Evolutionary conservation across 495 filamentous ascomycete genomes (phyloP), one percentile per base, ranked within the genome.

Genomic region (Lentithecium fluviatile): DNA sequence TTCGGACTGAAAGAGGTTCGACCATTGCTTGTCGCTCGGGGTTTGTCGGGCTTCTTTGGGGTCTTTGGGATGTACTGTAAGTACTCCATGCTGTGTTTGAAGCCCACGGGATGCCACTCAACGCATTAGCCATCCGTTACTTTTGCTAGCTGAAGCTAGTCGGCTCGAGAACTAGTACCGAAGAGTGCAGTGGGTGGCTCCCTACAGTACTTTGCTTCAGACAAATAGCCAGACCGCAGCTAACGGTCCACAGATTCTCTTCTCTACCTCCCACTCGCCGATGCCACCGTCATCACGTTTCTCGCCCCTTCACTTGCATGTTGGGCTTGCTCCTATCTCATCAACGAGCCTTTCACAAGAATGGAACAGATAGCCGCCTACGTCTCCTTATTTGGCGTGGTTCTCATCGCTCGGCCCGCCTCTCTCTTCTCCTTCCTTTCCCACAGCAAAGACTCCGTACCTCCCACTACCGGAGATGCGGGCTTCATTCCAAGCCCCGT

Each of bases 201-300:
- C 15, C 40, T 6, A 15, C 19, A 43, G 19, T n/a, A 20, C 19
- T 20, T 5, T 13, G 13, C 5, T n/a, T 43, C 13, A 43, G 15
- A 43, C 40, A 15, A n/a, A 43, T n/a, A 20, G 15, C 15, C 36
- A 38, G 7, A 6, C 40, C 40, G 19, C 25, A 8, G 15, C 11
- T 52, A 37, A 52, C 58, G 15, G 52, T 12, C 2, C n/a, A 1
- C 38, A 85, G 85, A 89, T 68, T 93, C 89, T 1, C 84, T 96
- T 6, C 82, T 88, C 61, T 96, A 96, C 68, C 84, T 97, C 2
- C 88, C 91, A 1, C 79, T 97, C 0, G 87, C 90, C 5, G 93
- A 97, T 66, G 92, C 94, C 11, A 95, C 90, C 0, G 94, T 97
- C 0, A 85, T 97, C 45, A 95, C 90, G 45, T 97, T 97, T 69